These are phyloP conservation scores for Saccharomycopsis sp. DNA, from an alignment of 805 yeast genomes.

Conservation along the genomic window DNA sequence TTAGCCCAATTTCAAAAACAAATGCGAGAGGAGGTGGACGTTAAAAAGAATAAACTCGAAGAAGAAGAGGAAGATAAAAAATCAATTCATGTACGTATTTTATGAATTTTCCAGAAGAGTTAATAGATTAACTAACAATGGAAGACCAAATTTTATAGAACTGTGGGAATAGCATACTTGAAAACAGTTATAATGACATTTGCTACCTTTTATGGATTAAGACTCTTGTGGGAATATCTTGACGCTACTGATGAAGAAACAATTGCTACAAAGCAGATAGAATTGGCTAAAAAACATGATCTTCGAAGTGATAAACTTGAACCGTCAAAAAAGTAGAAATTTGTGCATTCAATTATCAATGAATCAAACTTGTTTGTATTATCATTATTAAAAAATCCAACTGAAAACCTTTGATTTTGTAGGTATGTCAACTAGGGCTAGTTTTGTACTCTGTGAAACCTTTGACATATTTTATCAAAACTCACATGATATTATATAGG, in stretches of 20 bases:
- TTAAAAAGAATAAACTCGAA: neutral
- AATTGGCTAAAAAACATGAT: too few species aligned
- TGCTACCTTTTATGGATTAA: slow-evolving; percentile 35
- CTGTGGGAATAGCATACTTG: slow-evolving; percentile 35
- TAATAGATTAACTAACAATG: neutral
- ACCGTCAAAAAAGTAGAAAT: too few species aligned
- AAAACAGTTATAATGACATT: slow-evolving; percentile 36
- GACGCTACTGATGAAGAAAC: slow-evolving; percentile 24
- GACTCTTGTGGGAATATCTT: slow-evolving; percentile 34
- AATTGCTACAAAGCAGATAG: neutral
- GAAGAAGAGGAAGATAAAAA: slow-evolving; percentile 2
- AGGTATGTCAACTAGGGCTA: too few species aligned
- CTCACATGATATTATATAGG: too few species aligned
- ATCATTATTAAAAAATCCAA: too few species aligned
- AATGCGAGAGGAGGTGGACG: slow-evolving; percentile 2
- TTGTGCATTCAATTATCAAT: too few species aligned
- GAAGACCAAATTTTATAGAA: slow-evolving; percentile 30
- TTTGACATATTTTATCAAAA: too few species aligned
- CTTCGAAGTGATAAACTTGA: too few species aligned
- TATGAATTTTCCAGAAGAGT: neutral
- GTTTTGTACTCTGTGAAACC: too few species aligned
- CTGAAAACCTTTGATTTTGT: too few species aligned
- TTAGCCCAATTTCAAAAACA: slow-evolving; percentile 8
- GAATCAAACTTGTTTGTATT: too few species aligned
- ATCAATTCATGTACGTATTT: slow-evolving; percentile 6